Percentiles rank a stretch among this genome's conserved stretches.
phyloP scores from a whole-genome alignment of 495 filamentous ascomycete genomes.

The Podospora conica region DNA sequence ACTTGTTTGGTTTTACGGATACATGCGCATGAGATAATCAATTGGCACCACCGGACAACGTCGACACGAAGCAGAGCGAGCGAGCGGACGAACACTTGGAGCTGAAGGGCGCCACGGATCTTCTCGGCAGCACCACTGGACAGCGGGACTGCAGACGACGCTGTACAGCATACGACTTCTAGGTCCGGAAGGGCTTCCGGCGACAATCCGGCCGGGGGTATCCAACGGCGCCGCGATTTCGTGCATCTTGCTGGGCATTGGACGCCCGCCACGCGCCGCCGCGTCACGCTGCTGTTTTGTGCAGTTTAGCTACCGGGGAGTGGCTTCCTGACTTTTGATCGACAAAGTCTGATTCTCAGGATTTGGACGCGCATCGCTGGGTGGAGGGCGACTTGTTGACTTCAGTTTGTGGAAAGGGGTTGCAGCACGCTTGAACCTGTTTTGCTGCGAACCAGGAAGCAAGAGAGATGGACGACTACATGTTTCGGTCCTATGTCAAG shows the following conservation, averaged over 20 bases:
- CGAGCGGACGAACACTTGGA: background rate
- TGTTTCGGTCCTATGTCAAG: conserved; percentile 40
- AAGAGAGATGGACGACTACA: conserved; percentile 48
- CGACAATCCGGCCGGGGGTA: background rate
- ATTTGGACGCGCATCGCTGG: background rate
- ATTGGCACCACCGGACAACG: background rate
- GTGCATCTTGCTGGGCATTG: background rate
- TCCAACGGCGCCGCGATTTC: background rate
- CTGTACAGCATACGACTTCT: background rate
- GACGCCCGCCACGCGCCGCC: background rate
- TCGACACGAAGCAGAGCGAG: background rate
- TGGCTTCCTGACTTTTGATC: background rate
- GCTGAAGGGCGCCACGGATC: background rate
- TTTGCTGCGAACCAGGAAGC: background rate
- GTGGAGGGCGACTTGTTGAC: background rate
- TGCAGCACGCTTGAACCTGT: background rate
- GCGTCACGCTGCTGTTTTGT: background rate
- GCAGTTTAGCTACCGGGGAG: background rate
- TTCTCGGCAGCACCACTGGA: background rate
- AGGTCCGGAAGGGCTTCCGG: background rate
- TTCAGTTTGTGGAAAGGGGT: background rate
- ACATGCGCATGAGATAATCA: background rate
- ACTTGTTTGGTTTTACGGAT: background rate
- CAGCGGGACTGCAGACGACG: background rate
- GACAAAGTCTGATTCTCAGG: too few species aligned